A percentile compares a stretch with the other conserved stretches of the same genome.
Conservation (phyloP, 1,284 basidiomycete species). For the Vanrija humicola region DNA sequence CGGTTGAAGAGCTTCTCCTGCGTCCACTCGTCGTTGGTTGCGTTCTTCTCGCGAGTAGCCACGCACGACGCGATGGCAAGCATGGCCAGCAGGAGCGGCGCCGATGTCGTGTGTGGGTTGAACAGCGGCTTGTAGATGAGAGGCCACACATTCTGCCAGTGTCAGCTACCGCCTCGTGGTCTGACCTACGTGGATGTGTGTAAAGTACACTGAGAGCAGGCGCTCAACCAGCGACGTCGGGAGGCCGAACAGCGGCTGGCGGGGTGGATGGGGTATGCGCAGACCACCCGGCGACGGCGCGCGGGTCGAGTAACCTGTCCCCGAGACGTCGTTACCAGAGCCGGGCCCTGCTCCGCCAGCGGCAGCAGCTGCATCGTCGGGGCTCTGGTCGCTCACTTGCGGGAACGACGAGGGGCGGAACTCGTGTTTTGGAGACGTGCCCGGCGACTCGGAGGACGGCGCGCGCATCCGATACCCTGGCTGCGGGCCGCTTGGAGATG, state of each 20-base stretch:
- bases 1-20: conserved; percentile 57
- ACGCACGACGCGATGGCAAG: conserved; percentile 40
- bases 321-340: no score
- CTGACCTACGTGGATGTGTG: conserved; percentile 35
- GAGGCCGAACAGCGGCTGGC: conserved; percentile 19
- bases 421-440: neutral
- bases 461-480: conserved; percentile 8
- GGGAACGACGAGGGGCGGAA: no score
- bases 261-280: neutral
- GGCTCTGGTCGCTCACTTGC: no score
- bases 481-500: conserved; percentile 5
- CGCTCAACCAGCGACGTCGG: conserved; percentile 26
- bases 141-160: conserved; percentile 43
- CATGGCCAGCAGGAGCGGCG: conserved; percentile 39
- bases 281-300: no score
- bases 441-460: neutral
- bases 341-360: no score
- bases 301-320: no score
- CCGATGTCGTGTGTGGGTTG: conserved; percentile 29
- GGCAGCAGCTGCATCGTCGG: no score
- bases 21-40: conserved; percentile 58
- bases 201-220: conserved; percentile 38
- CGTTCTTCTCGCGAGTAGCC: conserved; percentile 4
- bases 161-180: neutral
- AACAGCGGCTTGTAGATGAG: conserved; percentile 44